Base-by-base conservation (phyloP, 192 early-diverging fungal species). In the Chytriomyces hyalinus region DNA sequence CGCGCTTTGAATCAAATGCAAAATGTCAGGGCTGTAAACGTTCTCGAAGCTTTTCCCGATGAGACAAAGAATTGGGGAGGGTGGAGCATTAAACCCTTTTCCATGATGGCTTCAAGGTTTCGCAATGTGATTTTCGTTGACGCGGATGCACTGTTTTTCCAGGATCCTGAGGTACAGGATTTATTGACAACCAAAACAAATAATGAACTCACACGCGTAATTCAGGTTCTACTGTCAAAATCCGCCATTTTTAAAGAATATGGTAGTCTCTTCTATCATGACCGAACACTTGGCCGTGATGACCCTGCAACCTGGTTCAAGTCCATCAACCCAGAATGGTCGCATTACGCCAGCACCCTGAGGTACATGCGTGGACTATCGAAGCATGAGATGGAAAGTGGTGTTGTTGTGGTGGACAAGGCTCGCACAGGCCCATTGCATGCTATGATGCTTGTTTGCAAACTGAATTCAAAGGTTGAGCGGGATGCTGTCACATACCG, bases 131-230 rank as follows among this genome's bases (percentile, higher is more conserved):
- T 93, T 61, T 82, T 93, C 67, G 81, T 93, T 57, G 92, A 93
- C 78, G 87, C 92, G 6, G 92, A 93, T 75, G 92, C 89, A 1
- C 81, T 90, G 44, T 91, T 92, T 65, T 77, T 93, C 50, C 85
- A 90, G 72, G 77, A 83, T 70, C 92, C 92, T 0, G 84, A 83
- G 53, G 53, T 57, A 20, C 13, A 0, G 53, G 20, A 26, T 26
- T 26, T 26, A 26, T 26, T 57, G 53, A 57, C 13, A 20, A 57
- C 53, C 53, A 20, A 57, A n/a, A 20, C 53, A 20, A 57, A n/a
- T 57, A 3, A 36, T 36, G 36, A 36, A 36, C 36, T 57, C 15
- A 20, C 53, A 57, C 20, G 15, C 53, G 3, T 3, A 57, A 36
- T 36, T 36, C 36, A 36, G 47, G 69, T 71, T 5, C 44, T 92